These are phyloP conservation scores for Verticillium alfalfae DNA, from an alignment of 2,329 filamentous ascomycete genomes.

Conservation along the genomic window DNA sequence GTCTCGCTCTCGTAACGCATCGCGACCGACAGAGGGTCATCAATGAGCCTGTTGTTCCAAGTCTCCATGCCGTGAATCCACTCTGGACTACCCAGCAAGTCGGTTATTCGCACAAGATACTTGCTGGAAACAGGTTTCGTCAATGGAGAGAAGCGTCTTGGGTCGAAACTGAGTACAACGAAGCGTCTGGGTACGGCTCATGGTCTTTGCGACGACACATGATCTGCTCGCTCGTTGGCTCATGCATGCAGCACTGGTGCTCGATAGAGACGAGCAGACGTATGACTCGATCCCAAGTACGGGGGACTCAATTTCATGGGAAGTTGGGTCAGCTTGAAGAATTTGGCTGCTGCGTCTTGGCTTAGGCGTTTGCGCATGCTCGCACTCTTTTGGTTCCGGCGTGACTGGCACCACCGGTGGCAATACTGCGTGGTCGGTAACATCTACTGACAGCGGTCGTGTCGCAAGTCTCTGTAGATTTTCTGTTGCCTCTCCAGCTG, in stretches of 20 bases:
- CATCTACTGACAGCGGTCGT: too few relatives aligned
- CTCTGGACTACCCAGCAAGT: neutral
- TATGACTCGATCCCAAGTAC: neutral
- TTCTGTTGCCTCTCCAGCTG: too few relatives aligned
- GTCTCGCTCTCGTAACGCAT: neutral
- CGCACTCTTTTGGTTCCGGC: neutral
- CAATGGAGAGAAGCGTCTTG: neutral
- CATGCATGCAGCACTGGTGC: neutral
- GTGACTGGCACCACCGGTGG: too few relatives aligned
- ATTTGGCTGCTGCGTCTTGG: neutral
- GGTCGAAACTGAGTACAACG: neutral
- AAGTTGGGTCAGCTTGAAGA: neutral
- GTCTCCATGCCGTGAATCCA: neutral
- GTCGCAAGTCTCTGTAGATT: too few relatives aligned
- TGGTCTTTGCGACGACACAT: neutral
- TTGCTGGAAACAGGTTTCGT: neutral
- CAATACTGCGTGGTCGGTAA: too few relatives aligned
- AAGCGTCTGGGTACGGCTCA: neutral
- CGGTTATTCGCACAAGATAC: neutral
- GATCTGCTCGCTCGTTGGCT: neutral
- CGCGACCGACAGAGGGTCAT: neutral
- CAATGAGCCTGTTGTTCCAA: neutral
- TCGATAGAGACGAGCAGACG: neutral
- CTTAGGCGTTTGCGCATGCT: neutral
- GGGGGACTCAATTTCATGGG: neutral